Evolutionary conservation across 192 early-diverging fungal species (phyloP), one percentile per base, ranked within the genome.

Genomic region (Coemansia sp.): DNA sequence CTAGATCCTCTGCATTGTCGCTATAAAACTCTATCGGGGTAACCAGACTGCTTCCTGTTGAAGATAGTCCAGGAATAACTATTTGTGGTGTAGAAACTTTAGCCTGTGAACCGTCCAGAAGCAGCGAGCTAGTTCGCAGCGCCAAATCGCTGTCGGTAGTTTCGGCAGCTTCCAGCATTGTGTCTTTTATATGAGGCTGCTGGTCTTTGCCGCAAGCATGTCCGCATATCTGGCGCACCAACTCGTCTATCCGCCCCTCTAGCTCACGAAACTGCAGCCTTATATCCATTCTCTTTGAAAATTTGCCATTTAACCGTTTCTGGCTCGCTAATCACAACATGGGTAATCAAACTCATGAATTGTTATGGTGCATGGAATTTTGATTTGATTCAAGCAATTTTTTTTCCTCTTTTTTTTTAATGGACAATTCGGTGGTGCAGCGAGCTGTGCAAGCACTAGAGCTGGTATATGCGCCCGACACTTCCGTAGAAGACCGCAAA

Each of bases 371-470:
- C 32, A 34, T 7, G 1, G 7, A 34, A 9, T 28, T 3, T n/a
- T 26, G 9, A 30, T 31, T 31, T 41, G 6, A 52, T 32, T n/a
- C 15, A 56, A 56, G 23, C 23, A 32, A 6, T 30, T 40, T 40
- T 41, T 26, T 20, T 11, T 57, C 14, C 37, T 43, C 34, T 45
- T 4, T 26, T 26, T 8, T 26, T 45, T 51, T 51, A 37, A 76
- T 76, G 73, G 56, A 69, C 44, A 51, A 34, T 3, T 31, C 46
- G 4, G 50, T 53, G 2, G 38, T 64, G 4, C 50, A 69, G 39
- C 62, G 48, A 10, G 56, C 51, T 5, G 36, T 66, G 2, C 62
- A 76, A 37, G 66, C 66, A 18, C 73, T 76, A 12, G 62, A 69
- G 32, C 28, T 63, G 6, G 62, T 76, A 10, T 69, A 76, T 47